Percentiles rank a stretch among this genome's conserved stretches.
phyloP scores from a whole-genome alignment of 768 basidiomycete species.

The Naematelia aurantialba region DNA sequence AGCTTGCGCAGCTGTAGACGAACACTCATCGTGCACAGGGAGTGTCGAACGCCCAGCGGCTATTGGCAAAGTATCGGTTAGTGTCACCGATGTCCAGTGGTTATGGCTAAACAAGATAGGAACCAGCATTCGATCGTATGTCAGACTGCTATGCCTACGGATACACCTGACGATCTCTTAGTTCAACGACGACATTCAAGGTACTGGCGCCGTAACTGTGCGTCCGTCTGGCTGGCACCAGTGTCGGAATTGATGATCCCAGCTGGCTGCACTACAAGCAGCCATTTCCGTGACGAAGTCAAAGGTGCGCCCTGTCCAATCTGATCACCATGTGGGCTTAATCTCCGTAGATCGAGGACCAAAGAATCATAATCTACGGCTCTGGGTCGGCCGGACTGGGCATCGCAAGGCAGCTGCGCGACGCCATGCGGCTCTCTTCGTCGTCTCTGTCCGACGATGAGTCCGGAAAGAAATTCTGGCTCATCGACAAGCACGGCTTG shows the following conservation, averaged over 20 bases:
- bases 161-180: no score
- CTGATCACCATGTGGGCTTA: not conserved
- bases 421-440: constrained; percentile 61
- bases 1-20: constrained; percentile 2
- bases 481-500: constrained; percentile 67
- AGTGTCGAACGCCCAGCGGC: constrained; percentile 66
- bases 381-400: constrained; percentile 73
- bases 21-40: constrained; percentile 46
- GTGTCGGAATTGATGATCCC: constrained; percentile 1
- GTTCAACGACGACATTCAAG: constrained; percentile 75
- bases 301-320: constrained; percentile 60
- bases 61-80: constrained; percentile 55
- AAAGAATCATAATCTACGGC: constrained; percentile 74
- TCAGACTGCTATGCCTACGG: no score
- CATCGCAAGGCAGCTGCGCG: constrained; percentile 63
- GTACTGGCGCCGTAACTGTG: constrained; percentile 50
- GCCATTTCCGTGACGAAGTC: constrained; percentile 55
- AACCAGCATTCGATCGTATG: constrained; percentile 31
- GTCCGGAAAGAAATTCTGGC: constrained; percentile 66
- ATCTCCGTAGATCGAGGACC: constrained; percentile 59
- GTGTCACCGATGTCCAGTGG: constrained; percentile 4
- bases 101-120: constrained; percentile 7
- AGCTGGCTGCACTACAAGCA: constrained; percentile 47
- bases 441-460: constrained; percentile 56
- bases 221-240: constrained; percentile 1